Evolutionary conservation across 139 green algal genomes (phyloP).

Genomic region (Volvox reticuliferus): DNA sequence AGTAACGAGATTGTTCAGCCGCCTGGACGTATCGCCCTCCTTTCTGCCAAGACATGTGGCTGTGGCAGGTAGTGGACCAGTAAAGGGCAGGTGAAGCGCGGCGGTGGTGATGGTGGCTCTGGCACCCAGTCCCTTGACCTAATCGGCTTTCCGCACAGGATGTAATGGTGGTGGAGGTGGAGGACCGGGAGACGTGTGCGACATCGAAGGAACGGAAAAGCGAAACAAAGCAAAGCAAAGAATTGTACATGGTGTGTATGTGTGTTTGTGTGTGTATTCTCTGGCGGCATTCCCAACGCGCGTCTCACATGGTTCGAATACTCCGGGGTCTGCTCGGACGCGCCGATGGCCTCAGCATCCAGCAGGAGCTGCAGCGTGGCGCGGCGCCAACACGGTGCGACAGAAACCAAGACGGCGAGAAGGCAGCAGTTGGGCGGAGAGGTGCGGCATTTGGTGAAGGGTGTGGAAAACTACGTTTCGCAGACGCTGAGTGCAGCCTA

Average conservation of each 20-base stretch:
- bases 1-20: neutral
- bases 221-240: neutral
- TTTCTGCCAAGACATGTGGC: too few species aligned
- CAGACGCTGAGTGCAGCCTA: neutral
- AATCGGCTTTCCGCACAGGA: too few species aligned
- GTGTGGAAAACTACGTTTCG: neutral
- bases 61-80: neutral
- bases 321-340: slow-evolving; percentile 83
- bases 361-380: slow-evolving; percentile 75
- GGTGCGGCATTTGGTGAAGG: neutral
- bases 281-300: neutral
- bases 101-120: neutral
- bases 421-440: neutral
- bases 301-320: slow-evolving; percentile 52
- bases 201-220: neutral
- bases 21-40: neutral
- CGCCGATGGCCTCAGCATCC: slow-evolving; percentile 94
- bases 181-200: too few species aligned
- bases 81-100: neutral
- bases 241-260: too few species aligned
- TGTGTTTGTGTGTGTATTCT: neutral
- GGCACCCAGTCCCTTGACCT: too few species aligned
- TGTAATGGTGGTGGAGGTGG: too few species aligned
- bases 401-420: neutral
- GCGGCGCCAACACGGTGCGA: neutral